Percentiles rank a stretch among this genome's conserved stretches.
Conservation (phyloP, 129 eudicot genomes). For the Erigeron canadensis region DNA sequence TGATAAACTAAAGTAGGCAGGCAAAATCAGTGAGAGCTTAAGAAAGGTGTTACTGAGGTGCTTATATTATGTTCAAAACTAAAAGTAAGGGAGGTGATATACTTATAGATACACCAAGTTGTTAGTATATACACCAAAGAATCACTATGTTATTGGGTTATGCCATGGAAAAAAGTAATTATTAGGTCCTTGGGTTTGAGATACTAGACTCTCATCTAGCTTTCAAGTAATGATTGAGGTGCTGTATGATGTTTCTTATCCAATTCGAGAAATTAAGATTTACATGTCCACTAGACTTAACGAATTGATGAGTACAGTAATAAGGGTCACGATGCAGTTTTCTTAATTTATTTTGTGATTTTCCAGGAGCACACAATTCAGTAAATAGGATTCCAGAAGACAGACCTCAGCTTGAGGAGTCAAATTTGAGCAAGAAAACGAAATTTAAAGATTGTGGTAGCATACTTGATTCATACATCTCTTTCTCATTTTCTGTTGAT, state of each 20-base stretch:
- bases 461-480: background rate
- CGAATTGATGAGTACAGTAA: background rate
- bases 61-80: background rate
- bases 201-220: background rate
- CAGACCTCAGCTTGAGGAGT: constrained; percentile 15
- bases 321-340: background rate
- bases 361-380: constrained; percentile 44
- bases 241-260: background rate
- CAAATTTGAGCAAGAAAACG: constrained; percentile 28
- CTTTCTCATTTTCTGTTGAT: background rate
- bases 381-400: constrained; percentile 23
- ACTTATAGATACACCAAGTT: no score
- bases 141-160: no score
- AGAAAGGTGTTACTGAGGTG: background rate
- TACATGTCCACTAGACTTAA: background rate
- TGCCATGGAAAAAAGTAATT: no score
- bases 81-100: background rate
- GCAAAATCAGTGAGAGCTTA: background rate
- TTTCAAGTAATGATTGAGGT: background rate
- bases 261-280: constrained; percentile 1
- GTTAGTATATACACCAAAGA: no score
- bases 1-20: background rate
- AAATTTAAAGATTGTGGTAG: constrained; percentile 46
- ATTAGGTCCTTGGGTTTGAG: background rate
- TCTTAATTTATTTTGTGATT: constrained; percentile 17